A percentile compares a stretch with the other conserved stretches of the same genome.
Evolutionary conservation across 148 eudicot species (phyloP).

Genomic region (Nepenthes gracilis): DNA sequence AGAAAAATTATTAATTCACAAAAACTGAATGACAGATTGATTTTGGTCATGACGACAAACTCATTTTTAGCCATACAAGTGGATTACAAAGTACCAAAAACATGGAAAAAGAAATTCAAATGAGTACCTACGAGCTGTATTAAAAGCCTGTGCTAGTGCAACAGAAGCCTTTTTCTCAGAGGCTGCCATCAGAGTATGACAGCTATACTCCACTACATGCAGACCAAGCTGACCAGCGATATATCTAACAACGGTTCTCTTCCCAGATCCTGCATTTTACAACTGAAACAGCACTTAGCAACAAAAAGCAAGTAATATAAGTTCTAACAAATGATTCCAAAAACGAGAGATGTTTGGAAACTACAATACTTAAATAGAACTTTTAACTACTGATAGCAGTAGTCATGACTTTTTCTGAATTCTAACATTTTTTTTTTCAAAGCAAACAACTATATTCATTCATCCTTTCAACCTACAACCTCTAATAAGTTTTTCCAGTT

Average conservation of each 20-base stretch:
- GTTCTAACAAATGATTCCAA: neutral
- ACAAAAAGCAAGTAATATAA: neutral
- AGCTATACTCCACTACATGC: constrained; percentile 86
- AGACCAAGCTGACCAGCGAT: constrained; percentile 78
- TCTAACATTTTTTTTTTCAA: neutral
- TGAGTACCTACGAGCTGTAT: constrained; percentile 63
- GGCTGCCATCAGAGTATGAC: constrained; percentile 60
- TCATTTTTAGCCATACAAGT: too few species aligned
- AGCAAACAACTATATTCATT: neutral
- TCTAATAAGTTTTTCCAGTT: neutral
- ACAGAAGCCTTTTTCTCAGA: constrained; percentile 64
- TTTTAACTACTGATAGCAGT: too few species aligned
- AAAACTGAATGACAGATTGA: too few species aligned
- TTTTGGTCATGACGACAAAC: too few species aligned
- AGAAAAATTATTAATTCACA: constrained; percentile 4
- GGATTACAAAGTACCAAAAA: too few species aligned
- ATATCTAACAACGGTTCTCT: constrained; percentile 75
- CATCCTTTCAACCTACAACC: too few species aligned
- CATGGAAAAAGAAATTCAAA: neutral
- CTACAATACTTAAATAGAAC: too few species aligned
- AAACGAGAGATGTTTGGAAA: neutral
- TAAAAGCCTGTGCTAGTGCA: constrained; percentile 71
- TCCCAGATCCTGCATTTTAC: constrained; percentile 68
- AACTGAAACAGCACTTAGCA: constrained; percentile 15
- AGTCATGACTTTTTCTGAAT: too few species aligned